Evolutionary conservation across 805 yeast genomes (phyloP).

Genomic region (Allodekkera sacchari): DNA sequence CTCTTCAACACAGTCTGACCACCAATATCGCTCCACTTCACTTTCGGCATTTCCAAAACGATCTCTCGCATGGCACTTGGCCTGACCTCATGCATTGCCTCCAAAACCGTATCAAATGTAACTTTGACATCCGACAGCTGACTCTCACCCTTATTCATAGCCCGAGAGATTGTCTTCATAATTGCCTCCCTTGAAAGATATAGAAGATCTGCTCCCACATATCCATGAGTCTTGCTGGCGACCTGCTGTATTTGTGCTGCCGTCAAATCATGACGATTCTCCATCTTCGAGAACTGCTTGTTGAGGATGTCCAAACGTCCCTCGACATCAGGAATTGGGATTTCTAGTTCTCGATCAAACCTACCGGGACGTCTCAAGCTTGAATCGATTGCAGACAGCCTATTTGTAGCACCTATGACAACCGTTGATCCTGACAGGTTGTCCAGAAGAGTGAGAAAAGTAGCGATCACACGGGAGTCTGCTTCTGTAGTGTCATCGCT

Average conservation of each 20-base stretch:
- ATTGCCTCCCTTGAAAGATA: slow-evolving; percentile 87
- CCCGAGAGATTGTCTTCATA: slow-evolving; percentile 68
- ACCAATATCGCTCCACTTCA: slow-evolving; percentile 90
- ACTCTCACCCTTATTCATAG: slow-evolving; percentile 24
- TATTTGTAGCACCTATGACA: slow-evolving; percentile 87
- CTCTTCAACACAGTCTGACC: slow-evolving; percentile 83
- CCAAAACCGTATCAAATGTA: slow-evolving; percentile 48
- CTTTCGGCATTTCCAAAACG: slow-evolving; percentile 88
- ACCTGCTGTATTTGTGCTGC: slow-evolving; percentile 49
- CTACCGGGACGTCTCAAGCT: slow-evolving; percentile 89
- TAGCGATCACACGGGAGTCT: slow-evolving; percentile 85
- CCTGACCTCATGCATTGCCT: slow-evolving; percentile 68
- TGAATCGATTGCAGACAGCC: slow-evolving; percentile 86
- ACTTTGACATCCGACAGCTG: slow-evolving; percentile 34
- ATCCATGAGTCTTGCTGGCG: slow-evolving; percentile 85
- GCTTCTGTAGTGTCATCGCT: slow-evolving; percentile 86
- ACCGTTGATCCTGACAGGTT: slow-evolving; percentile 58
- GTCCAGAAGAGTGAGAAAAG: slow-evolving; percentile 75
- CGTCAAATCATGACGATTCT: slow-evolving; percentile 38
- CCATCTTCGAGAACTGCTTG: slow-evolving; percentile 52
- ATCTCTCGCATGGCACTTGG: slow-evolving; percentile 98
- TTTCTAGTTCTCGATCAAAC: slow-evolving; percentile 86
- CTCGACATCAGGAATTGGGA: slow-evolving; percentile 86
- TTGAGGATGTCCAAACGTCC: slow-evolving; percentile 67
- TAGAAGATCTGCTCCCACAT: slow-evolving; percentile 92